phyloP scores from a whole-genome alignment of 805 yeast genomes.

The Zygotorulaspora chibaensis region DNA sequence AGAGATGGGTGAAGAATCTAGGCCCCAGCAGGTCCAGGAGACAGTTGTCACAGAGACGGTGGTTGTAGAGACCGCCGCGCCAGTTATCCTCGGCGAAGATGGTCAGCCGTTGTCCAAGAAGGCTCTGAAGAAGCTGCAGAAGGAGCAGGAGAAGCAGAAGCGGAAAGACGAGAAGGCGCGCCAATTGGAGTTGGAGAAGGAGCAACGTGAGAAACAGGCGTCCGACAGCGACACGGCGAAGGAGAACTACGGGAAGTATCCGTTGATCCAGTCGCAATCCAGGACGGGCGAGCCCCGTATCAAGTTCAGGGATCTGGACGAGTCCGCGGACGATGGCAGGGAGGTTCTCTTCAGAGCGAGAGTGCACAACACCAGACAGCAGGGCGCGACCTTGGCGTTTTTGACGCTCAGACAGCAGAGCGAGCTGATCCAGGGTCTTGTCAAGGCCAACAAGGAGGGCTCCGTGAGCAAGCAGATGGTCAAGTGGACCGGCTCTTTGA shows the following conservation, averaged over 20 bases:
- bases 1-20: not conserved
- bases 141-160: conserved; percentile 85
- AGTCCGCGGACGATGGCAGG: conserved; percentile 55
- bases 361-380: conserved; percentile 88
- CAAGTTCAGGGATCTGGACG: conserved; percentile 47
- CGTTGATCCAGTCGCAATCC: conserved; percentile 84
- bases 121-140: conserved; percentile 90
- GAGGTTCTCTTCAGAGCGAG: conserved; percentile 88
- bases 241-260: conserved; percentile 84
- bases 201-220: conserved; percentile 62
- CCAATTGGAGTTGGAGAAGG: conserved; percentile 79
- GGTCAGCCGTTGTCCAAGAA: conserved; percentile 90
- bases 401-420: conserved; percentile 88
- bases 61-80: conserved; percentile 10
- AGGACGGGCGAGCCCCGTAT: conserved; percentile 66
- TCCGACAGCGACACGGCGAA: conserved; percentile 83
- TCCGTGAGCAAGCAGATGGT: conserved; percentile 90
- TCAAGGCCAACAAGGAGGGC: conserved; percentile 66
- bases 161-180: conserved; percentile 93
- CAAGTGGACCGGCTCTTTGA: conserved; percentile 87
- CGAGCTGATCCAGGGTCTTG: conserved; percentile 74
- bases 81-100: conserved; percentile 57
- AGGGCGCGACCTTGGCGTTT: conserved; percentile 92
- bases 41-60: not conserved
- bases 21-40: not conserved